These are phyloP conservation scores for Lasiosphaeris hirsuta DNA, from an alignment of 495 filamentous ascomycete species.

Conservation along the genomic window DNA sequence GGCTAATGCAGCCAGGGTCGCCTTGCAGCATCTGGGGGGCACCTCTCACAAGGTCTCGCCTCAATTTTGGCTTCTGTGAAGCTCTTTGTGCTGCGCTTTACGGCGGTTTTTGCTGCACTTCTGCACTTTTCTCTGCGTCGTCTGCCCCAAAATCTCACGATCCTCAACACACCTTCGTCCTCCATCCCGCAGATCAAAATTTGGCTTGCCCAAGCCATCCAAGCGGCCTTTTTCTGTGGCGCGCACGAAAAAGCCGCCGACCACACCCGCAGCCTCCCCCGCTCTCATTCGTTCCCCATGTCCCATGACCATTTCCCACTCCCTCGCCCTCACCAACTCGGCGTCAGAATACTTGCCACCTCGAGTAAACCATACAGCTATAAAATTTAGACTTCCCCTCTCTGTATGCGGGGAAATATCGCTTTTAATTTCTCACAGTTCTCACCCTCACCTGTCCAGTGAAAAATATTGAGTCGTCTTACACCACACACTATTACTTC, in stretches of 20 bases:
- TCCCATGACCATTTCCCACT: constrained; percentile 5
- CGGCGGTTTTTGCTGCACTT: background rate
- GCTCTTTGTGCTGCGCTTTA: background rate
- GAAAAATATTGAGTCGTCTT: background rate
- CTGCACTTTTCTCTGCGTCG: background rate
- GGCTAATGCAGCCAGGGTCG: constrained; percentile 24
- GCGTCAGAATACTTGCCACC: constrained; percentile 1
- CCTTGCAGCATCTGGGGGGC: constrained; percentile 11
- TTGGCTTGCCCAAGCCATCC: background rate
- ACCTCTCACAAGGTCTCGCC: no score
- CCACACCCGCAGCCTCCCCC: background rate
- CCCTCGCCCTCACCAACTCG: constrained; percentile 6
- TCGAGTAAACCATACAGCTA: background rate
- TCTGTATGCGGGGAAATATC: background rate
- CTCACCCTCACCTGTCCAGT: background rate
- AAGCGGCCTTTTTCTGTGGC: background rate
- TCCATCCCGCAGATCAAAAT: constrained; percentile 1
- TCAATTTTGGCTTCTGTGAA: background rate
- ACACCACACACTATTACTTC: background rate
- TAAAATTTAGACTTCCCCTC: constrained; percentile 2
- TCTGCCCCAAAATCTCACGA: constrained; percentile 1
- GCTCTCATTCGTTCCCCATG: constrained; percentile 8
- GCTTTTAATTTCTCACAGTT: background rate
- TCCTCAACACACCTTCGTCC: background rate
- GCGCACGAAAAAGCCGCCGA: constrained; percentile 3